Conservation (phyloP, 176 grass and related monocot genomes). For the Juncus inflexus region DNA sequence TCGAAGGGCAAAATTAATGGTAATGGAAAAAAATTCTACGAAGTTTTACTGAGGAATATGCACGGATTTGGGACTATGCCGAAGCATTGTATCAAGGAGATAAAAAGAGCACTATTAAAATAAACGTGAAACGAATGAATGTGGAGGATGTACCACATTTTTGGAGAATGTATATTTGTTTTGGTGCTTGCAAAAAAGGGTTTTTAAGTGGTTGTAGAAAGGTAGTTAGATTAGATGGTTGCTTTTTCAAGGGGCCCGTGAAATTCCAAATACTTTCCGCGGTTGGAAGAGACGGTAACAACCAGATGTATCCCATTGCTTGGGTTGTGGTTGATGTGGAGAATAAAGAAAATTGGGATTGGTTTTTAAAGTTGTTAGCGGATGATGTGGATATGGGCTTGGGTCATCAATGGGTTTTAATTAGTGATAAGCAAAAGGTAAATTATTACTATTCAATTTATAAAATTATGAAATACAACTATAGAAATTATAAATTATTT, state of each 20-base stretch:
- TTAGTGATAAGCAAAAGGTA: not conserved
- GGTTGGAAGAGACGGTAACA: not conserved
- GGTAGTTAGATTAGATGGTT: not conserved
- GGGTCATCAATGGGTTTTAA: not conserved
- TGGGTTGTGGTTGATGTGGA: not conserved
- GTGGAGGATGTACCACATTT: not conserved
- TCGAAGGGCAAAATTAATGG: too few relatives aligned
- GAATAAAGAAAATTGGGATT: not conserved
- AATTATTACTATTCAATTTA: not conserved
- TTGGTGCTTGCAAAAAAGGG: not conserved
- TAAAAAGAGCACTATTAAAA: not conserved
- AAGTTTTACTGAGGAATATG: too few relatives aligned
- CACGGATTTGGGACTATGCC: too few relatives aligned
- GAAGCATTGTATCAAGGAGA: too few relatives aligned
- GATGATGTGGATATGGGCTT: not conserved
- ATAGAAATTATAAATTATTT: not conserved
- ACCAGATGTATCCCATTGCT: not conserved
- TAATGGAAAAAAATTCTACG: too few relatives aligned
- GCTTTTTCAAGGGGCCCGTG: not conserved
- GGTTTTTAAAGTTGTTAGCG: not conserved
- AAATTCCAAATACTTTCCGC: not conserved
- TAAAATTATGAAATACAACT: not conserved
- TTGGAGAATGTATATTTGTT: slow-evolving; percentile 3
- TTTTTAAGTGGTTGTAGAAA: not conserved
- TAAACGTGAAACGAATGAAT: not conserved